Base-by-base conservation (phyloP, 441 rosid genomes). In the Arabidopsis lyrata region DNA sequence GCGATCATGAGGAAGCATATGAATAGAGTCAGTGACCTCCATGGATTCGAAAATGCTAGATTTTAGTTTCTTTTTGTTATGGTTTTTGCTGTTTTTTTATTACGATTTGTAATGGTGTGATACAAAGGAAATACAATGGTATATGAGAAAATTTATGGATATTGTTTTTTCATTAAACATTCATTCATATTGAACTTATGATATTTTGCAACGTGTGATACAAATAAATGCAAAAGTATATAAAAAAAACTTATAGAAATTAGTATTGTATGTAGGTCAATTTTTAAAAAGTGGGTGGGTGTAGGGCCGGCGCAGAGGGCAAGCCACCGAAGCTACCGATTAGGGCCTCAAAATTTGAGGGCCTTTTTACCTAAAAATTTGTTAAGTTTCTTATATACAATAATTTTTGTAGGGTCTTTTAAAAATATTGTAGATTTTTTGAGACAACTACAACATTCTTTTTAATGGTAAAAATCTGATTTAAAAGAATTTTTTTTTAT, bases 31-130 rank as follows among this genome's bases (percentile, higher is more conserved):
- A 89, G 98, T 72, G 98, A 93, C 63, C 81, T 93, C 78, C 97
- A 93, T 82, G 98, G 98, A 63, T 90, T 93, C 71, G 98, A 93
- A 78, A 86, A 93, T 77, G 98, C 98, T 27, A 90, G 98, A 86
- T 93, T 93, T 82, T 93, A 88, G 79, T 70, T 74, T 34, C 22
- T 1, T 49, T 24, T 12, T 52, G 8, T 56, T 8, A 13, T 15
- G 12, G 18, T 64, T 8, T 8, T 52, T 13, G 18, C 1, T 24
- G 59, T 63, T 38, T 42, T 42, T 14, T 70, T 16, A 72, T 55
- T 31, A 52, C 11, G 18, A 16, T 54, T 67, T 63, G 72, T 81
- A 47, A 75, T 72, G 65, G 55, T 63, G 29, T 69, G 70, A 69
- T 63, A 76, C 75, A 76, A 45, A 45, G 62, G 61, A 54, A 63